phyloP scores from a whole-genome alignment of 495 filamentous ascomycete species.

The Neurospora sp. region DNA sequence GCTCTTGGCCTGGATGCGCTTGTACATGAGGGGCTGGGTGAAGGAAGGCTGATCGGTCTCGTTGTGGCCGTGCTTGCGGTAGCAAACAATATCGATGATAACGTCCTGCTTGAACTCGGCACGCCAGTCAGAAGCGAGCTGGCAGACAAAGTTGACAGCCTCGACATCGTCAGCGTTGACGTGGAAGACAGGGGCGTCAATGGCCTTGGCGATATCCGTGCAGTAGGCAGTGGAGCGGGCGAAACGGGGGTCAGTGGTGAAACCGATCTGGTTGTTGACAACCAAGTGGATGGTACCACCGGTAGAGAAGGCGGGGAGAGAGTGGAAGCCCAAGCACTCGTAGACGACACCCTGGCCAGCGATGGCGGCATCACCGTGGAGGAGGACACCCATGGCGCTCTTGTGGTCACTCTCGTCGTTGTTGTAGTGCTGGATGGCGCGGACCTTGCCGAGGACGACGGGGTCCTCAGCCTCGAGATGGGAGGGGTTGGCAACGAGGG shows the following conservation, averaged over 20 bases:
- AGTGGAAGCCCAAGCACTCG: constrained; percentile 96
- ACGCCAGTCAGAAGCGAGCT: constrained; percentile 92
- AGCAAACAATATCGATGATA: constrained; percentile 96
- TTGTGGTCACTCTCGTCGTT: constrained; percentile 79
- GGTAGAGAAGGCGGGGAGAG: constrained; percentile 89
- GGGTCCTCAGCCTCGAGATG: constrained; percentile 98
- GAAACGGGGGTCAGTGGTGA: constrained; percentile 98
- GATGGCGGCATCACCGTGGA: constrained; percentile 96
- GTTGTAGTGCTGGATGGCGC: constrained; percentile 98
- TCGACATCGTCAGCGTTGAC: constrained; percentile 98
- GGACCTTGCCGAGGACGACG: constrained; percentile 92
- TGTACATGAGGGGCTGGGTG: constrained; percentile 99
- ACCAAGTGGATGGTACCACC: constrained; percentile 95
- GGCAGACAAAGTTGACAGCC: constrained; percentile 96
- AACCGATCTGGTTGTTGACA: constrained; percentile 99
- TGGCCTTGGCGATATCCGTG: constrained; percentile 97
- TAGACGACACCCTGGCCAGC: constrained; percentile 95
- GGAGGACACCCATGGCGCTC: constrained; percentile 86
- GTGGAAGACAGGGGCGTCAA: constrained; percentile 97
- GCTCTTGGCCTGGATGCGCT: constrained; percentile 75
- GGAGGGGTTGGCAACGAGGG: constrained; percentile 94
- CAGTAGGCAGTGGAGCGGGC: constrained; percentile 96
- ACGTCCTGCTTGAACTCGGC: constrained; percentile 96
- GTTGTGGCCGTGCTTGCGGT: constrained; percentile 98
- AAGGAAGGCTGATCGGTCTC: constrained; percentile 99